A percentile compares a stretch with the other conserved stretches of the same genome.
phyloP scores from a whole-genome alignment of 176 grass and related monocot species.

The Areca catechu region DNA sequence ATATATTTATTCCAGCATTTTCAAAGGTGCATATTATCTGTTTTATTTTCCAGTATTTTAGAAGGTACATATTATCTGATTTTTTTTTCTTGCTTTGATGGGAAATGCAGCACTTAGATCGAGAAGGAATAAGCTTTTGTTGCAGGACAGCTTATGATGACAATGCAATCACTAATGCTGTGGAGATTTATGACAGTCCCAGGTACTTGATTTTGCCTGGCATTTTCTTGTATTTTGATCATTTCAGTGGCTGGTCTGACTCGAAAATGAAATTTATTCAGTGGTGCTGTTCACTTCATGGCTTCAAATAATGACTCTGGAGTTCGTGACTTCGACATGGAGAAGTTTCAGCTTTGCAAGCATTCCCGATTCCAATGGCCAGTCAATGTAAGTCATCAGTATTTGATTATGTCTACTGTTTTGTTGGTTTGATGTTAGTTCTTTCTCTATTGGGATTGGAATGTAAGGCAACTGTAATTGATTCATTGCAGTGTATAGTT shows the following conservation, averaged over 20 bases:
- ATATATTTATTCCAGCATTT: no score
- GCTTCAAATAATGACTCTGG: slow-evolving; percentile 70
- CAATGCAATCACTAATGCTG: slow-evolving; percentile 64
- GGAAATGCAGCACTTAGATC: slow-evolving; percentile 59
- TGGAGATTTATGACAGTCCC: slow-evolving; percentile 71
- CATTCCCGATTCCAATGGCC: slow-evolving; percentile 55
- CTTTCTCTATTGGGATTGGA: background rate
- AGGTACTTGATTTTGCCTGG: slow-evolving; percentile 35
- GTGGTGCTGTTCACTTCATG: slow-evolving; percentile 68
- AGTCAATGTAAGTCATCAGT: slow-evolving; percentile 50
- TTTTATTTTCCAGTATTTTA: no score
- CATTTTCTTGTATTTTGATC: slow-evolving; percentile 6
- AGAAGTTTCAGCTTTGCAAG: slow-evolving; percentile 65
- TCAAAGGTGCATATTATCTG: no score
- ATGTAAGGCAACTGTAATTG: no score
- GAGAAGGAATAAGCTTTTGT: slow-evolving; percentile 77
- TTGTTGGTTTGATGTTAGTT: slow-evolving; percentile 2
- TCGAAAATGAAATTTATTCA: slow-evolving; percentile 17
- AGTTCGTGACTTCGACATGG: slow-evolving; percentile 67
- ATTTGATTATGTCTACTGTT: background rate
- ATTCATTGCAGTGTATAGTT: background rate
- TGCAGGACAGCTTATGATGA: slow-evolving; percentile 54
- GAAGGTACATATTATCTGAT: background rate
- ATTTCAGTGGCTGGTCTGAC: slow-evolving; percentile 6
- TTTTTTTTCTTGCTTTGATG: background rate